Evolutionary conservation across 495 filamentous ascomycete genomes (phyloP).

Genomic region (Xylaria longipes): DNA sequence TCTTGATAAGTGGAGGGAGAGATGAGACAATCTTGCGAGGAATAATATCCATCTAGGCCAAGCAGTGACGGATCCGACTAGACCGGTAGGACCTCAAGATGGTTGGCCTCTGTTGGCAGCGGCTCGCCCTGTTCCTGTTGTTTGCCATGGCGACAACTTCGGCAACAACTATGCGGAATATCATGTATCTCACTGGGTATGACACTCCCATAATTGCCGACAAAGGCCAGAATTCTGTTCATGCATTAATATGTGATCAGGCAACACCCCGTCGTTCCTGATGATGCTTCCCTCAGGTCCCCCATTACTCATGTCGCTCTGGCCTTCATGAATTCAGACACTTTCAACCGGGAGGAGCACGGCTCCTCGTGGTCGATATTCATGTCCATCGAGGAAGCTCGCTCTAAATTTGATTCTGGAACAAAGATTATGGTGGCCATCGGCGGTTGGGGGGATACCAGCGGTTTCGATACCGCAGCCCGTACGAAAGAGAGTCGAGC

Average conservation of each 20-base stretch:
- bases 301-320: slow-evolving; percentile 69
- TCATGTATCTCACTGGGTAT: slow-evolving; percentile 69
- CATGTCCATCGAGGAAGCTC: slow-evolving; percentile 61
- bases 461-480: slow-evolving; percentile 66
- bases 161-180: slow-evolving; percentile 45
- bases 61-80: not conserved
- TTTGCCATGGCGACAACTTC: slow-evolving; percentile 25
- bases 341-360: slow-evolving; percentile 62
- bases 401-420: slow-evolving; percentile 61
- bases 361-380: slow-evolving; percentile 63
- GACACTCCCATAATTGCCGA: not conserved
- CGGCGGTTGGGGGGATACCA: slow-evolving; percentile 75
- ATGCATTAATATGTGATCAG: slow-evolving; percentile 36
- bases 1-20: not conserved
- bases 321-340: slow-evolving; percentile 67
- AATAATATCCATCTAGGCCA: not conserved
- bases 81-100: slow-evolving; percentile 4
- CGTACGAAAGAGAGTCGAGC: slow-evolving; percentile 57
- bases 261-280: slow-evolving; percentile 60
- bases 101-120: slow-evolving; percentile 14
- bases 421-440: slow-evolving; percentile 75
- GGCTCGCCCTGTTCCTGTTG: slow-evolving; percentile 24
- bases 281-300: slow-evolving; percentile 49
- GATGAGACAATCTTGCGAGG: not conserved
- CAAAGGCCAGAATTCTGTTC: not conserved